phyloP scores from a whole-genome alignment of 169 alveolate genomes.

The Pseudocohnilembus persalinus region DNA sequence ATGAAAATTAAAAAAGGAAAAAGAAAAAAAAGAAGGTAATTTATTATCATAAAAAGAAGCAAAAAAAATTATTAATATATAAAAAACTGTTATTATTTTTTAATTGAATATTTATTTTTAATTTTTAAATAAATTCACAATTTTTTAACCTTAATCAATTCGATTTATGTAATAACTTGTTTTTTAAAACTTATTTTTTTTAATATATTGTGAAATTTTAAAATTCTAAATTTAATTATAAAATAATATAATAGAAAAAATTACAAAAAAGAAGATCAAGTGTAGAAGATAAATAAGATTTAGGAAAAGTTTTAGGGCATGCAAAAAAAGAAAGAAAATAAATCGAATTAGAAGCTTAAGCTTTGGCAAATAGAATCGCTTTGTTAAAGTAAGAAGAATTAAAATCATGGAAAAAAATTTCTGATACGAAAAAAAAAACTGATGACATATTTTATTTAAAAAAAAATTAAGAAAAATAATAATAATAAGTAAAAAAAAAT shows the following conservation, averaged over 20 bases:
- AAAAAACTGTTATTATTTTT: too few relatives aligned
- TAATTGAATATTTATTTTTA: too few relatives aligned
- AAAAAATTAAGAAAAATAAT: neutral
- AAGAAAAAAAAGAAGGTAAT: too few relatives aligned
- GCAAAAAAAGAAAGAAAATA: neutral
- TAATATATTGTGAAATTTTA: too few relatives aligned
- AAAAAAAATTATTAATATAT: too few relatives aligned
- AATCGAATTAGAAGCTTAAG: neutral
- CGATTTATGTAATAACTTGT: too few relatives aligned
- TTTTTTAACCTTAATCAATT: too few relatives aligned
- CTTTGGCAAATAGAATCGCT: neutral
- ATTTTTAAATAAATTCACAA: too few relatives aligned
- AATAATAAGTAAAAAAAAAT: neutral
- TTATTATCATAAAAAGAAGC: too few relatives aligned
- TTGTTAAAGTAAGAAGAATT: neutral
- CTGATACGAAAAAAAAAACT: neutral
- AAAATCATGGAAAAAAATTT: neutral
- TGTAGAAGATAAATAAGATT: neutral
- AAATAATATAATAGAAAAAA: neutral
- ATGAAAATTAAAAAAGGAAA: too few relatives aligned
- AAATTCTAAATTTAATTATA: too few relatives aligned
- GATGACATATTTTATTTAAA: neutral
- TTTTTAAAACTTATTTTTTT: too few relatives aligned
- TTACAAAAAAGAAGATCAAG: neutral
- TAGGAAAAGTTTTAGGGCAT: neutral